Percentiles rank a stretch among this genome's conserved stretches.
Evolutionary conservation across 148 eudicot species (phyloP).

Genomic region (Amaranthus cruentus): DNA sequence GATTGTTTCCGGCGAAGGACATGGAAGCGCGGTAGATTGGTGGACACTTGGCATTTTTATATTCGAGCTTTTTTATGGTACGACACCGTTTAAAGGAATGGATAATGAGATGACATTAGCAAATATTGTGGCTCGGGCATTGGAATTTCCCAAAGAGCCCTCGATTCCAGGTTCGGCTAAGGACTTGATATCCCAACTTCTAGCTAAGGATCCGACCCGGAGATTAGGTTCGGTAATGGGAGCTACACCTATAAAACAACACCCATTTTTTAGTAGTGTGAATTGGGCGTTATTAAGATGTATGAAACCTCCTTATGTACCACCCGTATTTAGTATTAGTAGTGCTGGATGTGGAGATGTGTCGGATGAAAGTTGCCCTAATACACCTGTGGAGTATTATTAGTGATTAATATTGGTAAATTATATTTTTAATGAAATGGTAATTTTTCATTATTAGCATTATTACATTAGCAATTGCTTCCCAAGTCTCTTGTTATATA

Average conservation of each 20-base stretch:
- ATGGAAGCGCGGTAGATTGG: conserved; percentile 99
- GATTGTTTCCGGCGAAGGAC: conserved; percentile 93
- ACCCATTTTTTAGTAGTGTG: conserved; percentile 72
- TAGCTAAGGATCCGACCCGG: conserved; percentile 70
- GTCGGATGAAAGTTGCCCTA: conserved; percentile 65
- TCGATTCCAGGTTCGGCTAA: conserved; percentile 53
- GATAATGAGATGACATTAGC: conserved; percentile 89
- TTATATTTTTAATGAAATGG: conserved; percentile 15
- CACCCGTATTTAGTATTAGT: conserved; percentile 43
- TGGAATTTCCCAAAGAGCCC: conserved; percentile 92
- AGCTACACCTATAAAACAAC: conserved; percentile 71
- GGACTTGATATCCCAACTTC: conserved; percentile 62
- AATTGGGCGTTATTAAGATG: conserved; percentile 93
- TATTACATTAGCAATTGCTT: neutral
- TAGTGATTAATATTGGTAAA: conserved; percentile 29
- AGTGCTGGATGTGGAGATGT: conserved; percentile 37
- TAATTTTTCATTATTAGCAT: conserved; percentile 9
- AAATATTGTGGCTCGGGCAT: conserved; percentile 88
- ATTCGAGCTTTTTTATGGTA: conserved; percentile 74
- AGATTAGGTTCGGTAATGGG: conserved; percentile 78
- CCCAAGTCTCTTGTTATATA: too few species aligned
- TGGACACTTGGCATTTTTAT: conserved; percentile 92
- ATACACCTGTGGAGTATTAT: conserved; percentile 77
- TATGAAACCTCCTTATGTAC: conserved; percentile 70
- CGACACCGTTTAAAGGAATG: conserved; percentile 79